Evolutionary conservation across 352 stramenopile species (phyloP).

Genomic region (Pythium chondricola): DNA sequence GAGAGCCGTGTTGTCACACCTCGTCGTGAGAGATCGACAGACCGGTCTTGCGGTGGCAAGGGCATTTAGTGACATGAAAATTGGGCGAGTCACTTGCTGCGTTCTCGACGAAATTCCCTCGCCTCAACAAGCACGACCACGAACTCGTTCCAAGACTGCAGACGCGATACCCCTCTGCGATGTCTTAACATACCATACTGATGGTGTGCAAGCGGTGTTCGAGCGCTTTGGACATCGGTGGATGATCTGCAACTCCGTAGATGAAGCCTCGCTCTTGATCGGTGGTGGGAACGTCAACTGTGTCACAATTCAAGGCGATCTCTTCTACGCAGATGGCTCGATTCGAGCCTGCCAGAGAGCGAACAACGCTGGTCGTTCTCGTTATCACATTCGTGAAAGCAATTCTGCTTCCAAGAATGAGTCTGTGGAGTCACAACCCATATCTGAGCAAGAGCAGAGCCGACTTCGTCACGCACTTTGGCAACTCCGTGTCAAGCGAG

Average conservation of each 20-base stretch:
- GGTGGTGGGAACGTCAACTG: conserved; percentile 5
- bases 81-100: conserved; percentile 21
- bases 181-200: conserved; percentile 7
- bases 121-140: background rate
- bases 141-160: background rate
- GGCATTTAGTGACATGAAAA: conserved; percentile 8
- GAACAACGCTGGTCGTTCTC: no score
- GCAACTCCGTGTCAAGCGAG: no score
- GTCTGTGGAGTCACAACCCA: no score
- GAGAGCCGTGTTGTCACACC: conserved; percentile 6
- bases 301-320: conserved; percentile 21
- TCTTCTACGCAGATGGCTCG: conserved; percentile 23
- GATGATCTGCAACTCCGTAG: conserved; percentile 13
- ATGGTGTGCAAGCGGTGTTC: conserved; percentile 23
- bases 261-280: conserved; percentile 7
- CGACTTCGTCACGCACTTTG: no score
- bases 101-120: conserved; percentile 4
- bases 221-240: conserved; percentile 14
- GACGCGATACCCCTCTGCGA: conserved; percentile 14
- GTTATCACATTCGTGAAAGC: no score
- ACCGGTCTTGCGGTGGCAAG: conserved; percentile 12
- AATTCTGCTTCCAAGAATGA: no score
- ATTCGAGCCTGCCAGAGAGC: conserved; percentile 23
- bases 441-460: no score
- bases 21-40: conserved; percentile 16